phyloP scores from a whole-genome alignment of 2,329 filamentous ascomycete genomes.

The Epichloe bromicola region DNA sequence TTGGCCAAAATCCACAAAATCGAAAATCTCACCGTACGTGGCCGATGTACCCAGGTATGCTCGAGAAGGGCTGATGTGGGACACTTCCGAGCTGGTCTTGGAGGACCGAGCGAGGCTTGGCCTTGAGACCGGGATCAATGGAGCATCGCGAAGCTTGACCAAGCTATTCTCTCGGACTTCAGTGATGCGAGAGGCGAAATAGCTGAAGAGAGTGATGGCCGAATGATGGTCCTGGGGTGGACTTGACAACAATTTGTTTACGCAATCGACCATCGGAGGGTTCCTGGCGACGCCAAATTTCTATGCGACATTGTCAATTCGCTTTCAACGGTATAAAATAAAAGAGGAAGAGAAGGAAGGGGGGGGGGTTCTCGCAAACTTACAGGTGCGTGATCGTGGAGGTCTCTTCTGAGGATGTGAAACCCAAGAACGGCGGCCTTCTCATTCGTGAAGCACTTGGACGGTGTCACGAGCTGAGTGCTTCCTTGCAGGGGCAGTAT shows the following conservation, averaged over 20 bases:
- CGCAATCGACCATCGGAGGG: slow-evolving; percentile 65
- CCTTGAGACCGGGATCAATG: slow-evolving; percentile 56
- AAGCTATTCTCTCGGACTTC: slow-evolving; percentile 55
- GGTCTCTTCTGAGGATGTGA: slow-evolving; percentile 57
- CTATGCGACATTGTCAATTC: slow-evolving; percentile 12
- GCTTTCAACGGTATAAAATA: neutral
- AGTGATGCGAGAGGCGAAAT: slow-evolving; percentile 64
- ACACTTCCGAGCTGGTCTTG: slow-evolving; percentile 21
- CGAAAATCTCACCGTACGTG: slow-evolving; percentile 78
- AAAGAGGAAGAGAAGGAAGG: neutral
- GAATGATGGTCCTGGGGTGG: slow-evolving; percentile 56
- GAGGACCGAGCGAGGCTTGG: slow-evolving; percentile 15
- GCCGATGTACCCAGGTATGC: slow-evolving; percentile 66
- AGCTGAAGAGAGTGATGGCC: slow-evolving; percentile 64
- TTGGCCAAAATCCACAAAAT: slow-evolving; percentile 87
- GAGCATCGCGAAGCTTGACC: slow-evolving; percentile 46
- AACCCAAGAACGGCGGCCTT: slow-evolving; percentile 69
- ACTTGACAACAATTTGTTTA: slow-evolving; percentile 55
- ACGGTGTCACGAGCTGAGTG: slow-evolving; percentile 56
- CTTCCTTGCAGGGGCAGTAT: slow-evolving; percentile 64
- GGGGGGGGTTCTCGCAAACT: slow-evolving; percentile 7
- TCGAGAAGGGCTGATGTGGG: slow-evolving; percentile 48
- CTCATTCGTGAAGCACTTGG: slow-evolving; percentile 71
- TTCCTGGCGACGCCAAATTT: slow-evolving; percentile 81
- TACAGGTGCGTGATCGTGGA: slow-evolving; percentile 61